Base-by-base conservation (phyloP, 192 early-diverging fungal genomes). In the Mortierella alpina region DNA sequence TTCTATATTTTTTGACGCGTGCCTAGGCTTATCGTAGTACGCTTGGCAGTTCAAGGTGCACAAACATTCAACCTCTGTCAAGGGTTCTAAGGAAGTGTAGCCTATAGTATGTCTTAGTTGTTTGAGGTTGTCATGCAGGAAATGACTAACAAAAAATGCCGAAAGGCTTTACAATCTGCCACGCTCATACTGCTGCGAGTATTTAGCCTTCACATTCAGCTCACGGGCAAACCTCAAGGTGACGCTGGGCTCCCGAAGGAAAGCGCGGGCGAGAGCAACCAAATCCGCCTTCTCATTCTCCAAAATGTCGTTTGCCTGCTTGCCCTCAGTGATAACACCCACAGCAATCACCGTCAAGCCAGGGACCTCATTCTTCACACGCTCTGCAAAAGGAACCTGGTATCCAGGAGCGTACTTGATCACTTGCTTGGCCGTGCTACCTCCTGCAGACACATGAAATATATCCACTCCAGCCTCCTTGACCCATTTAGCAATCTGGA, bases 391-490 rank as follows among this genome's bases (percentile, higher is more conserved):
- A 0, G 88, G 90, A 10, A 95, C 93, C 68, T 92, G 94, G 84
- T 90, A 93, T 1, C 76, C 81, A 5, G 84, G 82, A 4, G 48
- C 62, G 31, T 84, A 45, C 6, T 73, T 54, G 42, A 91, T 88
- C 51, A 83, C 61, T 56, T 89, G 87, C 20, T 63, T 18, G n/a
- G 91, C 84, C 17, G 84, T 84, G 70, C 85, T 91, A 15, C 93
- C 97, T 48, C 93, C 93, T 6, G 90, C 85, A 11, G 95, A 96
- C 60, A 87, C 68, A 80, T 97, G 95, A 59, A 97, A 68, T 13
- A 97, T 67, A 72, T 98, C 97, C 4, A 97, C 93, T 15, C 95
- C 96, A 39, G 86, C 82, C 0, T 63, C 69, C 17, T 86, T 75
- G 20, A 98, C 84, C 20, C 76, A 59, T 15, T 78, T 83, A 15